Conservation (phyloP, 768 basidiomycete genomes). For the Trametes gibbosa region DNA sequence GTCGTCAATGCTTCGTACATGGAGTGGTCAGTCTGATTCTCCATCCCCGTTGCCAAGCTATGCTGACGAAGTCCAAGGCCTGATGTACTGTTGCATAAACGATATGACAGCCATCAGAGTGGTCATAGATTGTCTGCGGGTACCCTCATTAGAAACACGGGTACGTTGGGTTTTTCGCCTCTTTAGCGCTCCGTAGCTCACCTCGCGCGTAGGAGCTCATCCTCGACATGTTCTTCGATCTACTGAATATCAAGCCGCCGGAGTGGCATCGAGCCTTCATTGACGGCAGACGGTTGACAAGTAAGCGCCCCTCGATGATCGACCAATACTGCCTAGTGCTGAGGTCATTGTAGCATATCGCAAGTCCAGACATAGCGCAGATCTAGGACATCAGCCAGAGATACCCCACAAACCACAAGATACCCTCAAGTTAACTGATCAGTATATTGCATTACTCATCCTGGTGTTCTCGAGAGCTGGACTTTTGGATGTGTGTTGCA, state of each 20-base stretch:
- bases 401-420: conserved; percentile 43
- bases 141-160: conserved; percentile 84
- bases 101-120: conserved; percentile 83
- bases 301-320: conserved; percentile 41
- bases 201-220: conserved; percentile 69
- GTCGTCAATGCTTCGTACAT: conserved; percentile 81
- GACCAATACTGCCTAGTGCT: neutral
- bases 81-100: conserved; percentile 93
- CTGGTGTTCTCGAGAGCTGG: conserved; percentile 85
- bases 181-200: neutral
- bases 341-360: conserved; percentile 56
- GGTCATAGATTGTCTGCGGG: conserved; percentile 79
- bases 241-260: conserved; percentile 87
- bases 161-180: conserved; percentile 41
- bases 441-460: conserved; percentile 85
- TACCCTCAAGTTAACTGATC: conserved; percentile 82
- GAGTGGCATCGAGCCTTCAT: conserved; percentile 94
- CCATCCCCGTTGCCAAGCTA: neutral
- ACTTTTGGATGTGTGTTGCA: conserved; percentile 68
- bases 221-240: conserved; percentile 91
- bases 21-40: conserved; percentile 70
- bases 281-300: conserved; percentile 81
- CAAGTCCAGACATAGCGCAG: conserved; percentile 34
- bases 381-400: conserved; percentile 17
- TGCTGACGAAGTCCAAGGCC: conserved; percentile 40